Evolutionary conservation across 345 rosid species (phyloP), one percentile per base, ranked within the genome.

Genomic region (Heritiera fomes): DNA sequence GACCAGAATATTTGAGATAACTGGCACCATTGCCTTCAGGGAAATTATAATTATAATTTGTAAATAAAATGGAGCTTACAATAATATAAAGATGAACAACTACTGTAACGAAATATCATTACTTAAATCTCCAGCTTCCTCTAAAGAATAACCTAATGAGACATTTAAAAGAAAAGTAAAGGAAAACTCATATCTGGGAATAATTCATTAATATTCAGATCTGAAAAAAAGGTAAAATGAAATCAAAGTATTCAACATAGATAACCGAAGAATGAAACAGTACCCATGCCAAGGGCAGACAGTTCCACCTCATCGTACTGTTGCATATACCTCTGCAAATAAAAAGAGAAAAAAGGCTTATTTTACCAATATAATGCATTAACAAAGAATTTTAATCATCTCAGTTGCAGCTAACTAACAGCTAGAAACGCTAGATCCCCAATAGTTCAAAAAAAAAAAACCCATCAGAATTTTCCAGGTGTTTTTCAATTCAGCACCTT

Each of bases 281-380:
- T 94, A 94, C 98, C 98, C 98, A 94, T 94, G 81, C 98, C 98
- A 8, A 94, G 96, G 4, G 98, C 98, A 64, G 98, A 94, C 15
- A 94, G 90, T 83, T 94, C 97, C 43, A 94, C 97, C 83, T 92
- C 97, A 47, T 81, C 79, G 91, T 87, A 82, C 79, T 93, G 98
- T 86, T 94, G 98, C 98, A 94, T 93, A 77, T 90, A 93, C 83
- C 97, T 91, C 97, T 94, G 92, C 81, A 70, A 86, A 55, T 71
- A 71, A 50, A 73, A 70, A 20, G 5, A 34, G 9, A 38, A 46
- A 63, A 23, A 8, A 23, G 13, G 7, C 3, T n/a, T n/a, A 58
- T 17, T 32, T 1, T 14, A n/a, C 40, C 8, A 18, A 32, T 7
- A 32, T 2, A n/a, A 56, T 73, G 47, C 62, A 30, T 30, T 30